Evolutionary conservation across 2,329 filamentous ascomycete species (phyloP).

Genomic region (Fusarium neocosmosporiellum): DNA sequence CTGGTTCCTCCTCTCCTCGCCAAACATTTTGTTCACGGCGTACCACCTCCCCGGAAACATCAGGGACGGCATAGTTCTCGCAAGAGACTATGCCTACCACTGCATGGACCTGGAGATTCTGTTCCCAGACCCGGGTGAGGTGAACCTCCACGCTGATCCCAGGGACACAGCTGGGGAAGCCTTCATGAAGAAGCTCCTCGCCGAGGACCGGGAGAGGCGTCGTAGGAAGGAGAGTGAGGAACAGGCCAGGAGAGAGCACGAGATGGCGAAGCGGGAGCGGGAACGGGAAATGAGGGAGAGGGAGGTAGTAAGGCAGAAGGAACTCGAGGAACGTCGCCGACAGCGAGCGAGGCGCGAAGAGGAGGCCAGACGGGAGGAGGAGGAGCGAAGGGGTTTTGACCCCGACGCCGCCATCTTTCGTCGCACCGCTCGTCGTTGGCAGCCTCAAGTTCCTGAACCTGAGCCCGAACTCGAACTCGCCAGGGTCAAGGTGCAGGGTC

Average conservation of each 20-base stretch:
- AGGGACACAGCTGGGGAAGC: conserved; percentile 10
- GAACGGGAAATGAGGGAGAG: background rate
- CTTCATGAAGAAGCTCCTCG: conserved; percentile 9
- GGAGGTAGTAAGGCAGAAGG: background rate
- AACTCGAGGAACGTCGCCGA: background rate
- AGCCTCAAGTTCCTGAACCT: background rate
- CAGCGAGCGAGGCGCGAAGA: conserved; percentile 2
- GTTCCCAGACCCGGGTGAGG: background rate
- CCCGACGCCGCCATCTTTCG: background rate
- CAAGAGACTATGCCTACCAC: conserved; percentile 1
- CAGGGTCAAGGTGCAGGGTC: background rate
- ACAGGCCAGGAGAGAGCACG: background rate
- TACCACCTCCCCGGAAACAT: conserved; percentile 7
- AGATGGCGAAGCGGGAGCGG: background rate
- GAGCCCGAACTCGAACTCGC: background rate
- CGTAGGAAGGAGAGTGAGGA: background rate
- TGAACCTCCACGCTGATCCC: background rate
- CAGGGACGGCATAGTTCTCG: background rate
- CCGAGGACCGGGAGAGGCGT: conserved; percentile 1
- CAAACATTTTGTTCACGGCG: background rate
- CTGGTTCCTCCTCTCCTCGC: conserved; percentile 4
- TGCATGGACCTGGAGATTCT: conserved; percentile 2
- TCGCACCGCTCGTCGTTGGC: background rate
- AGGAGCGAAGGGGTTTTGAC: background rate
- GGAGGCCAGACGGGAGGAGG: background rate